A percentile compares a stretch with the other conserved stretches of the same genome.
phyloP scores from a whole-genome alignment of 495 filamentous ascomycete species.

The Xylaria cubensis region DNA sequence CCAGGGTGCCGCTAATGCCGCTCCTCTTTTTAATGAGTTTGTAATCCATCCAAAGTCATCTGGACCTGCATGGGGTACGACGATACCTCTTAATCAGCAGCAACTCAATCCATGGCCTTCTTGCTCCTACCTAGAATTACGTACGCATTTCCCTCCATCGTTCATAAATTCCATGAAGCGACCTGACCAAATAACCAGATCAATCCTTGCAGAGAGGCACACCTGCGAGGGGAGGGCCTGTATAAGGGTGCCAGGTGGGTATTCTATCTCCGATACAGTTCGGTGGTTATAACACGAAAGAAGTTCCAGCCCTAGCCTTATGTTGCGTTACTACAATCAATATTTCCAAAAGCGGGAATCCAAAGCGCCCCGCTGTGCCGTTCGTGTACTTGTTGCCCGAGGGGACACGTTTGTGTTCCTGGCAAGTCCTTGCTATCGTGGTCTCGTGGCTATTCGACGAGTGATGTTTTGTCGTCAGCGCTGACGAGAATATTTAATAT shows the following conservation, averaged over 20 bases:
- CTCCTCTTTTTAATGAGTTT: constrained; percentile 7
- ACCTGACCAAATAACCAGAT: neutral
- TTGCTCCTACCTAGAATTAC: neutral
- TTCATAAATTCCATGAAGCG: neutral
- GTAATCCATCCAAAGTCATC: constrained; percentile 8
- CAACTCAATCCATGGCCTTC: neutral
- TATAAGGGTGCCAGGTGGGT: neutral
- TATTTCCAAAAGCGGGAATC: constrained; percentile 12
- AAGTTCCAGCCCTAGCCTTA: constrained; percentile 15
- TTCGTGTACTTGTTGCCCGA: constrained; percentile 1
- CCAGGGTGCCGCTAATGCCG: neutral
- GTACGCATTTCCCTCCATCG: neutral
- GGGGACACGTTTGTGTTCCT: constrained; percentile 21
- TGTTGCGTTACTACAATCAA: neutral
- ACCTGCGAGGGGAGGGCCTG: neutral
- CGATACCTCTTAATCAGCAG: constrained; percentile 2
- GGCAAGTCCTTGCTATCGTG: neutral
- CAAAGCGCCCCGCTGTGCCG: constrained; percentile 18
- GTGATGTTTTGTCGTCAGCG: constrained; percentile 3
- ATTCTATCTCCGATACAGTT: neutral
- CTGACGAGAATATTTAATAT: constrained; percentile 13
- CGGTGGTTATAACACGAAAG: neutral
- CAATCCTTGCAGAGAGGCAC: neutral
- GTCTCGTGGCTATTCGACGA: neutral
- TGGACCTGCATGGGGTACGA: neutral